Evolutionary conservation across 805 yeast genomes (phyloP), one percentile per base, ranked within the genome.

Genomic region (Millerozyma miso): DNA sequence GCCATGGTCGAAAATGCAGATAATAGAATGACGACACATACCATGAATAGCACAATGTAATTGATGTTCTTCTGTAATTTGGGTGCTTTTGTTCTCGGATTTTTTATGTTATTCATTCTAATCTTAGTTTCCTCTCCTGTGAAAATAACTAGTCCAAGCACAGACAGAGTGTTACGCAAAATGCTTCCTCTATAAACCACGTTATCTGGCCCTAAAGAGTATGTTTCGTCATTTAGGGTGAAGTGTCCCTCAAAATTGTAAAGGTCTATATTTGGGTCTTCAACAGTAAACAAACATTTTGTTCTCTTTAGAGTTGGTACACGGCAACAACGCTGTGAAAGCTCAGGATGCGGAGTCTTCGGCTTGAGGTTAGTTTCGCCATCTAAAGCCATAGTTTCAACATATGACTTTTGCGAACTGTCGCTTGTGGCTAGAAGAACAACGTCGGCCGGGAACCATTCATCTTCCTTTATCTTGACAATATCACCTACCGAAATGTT

Each of bases 331-430:
- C 62, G 48, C 13, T 76, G 74, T 33, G 81, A 73, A 2, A 91
- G 51, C 46, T 81, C 86, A 2, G 75, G 70, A 47, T 83, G 85
- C 0, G 96, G 86, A 15, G 68, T 65, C 52, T 79, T 81, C 5
- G 86, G 74, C 60, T 93, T 93, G 47, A 93, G 70, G 58, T 89
- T 91, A 0, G 98, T 93, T 62, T 93, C 99, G 39, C 99, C 99
- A 63, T 93, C 99, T 38, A 93, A 71, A 1, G 96, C 99, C 91
- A 91, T 89, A 1, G 99, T 93, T 61, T 93, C 99, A 15, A 90
- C 81, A 50, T 79, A 87, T 1, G 87, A 77, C 41, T 74, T 78
- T 31, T 76, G 74, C 44, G 81, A 77, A 33, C 84, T 89, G 37
- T 75, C 76, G 32, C 80, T 79, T 2, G 88, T 79, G 1, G 90